Evolutionary conservation across 2,329 filamentous ascomycete genomes (phyloP), one percentile per base, ranked within the genome.

Genomic region (Phyllosticta capitalensis): DNA sequence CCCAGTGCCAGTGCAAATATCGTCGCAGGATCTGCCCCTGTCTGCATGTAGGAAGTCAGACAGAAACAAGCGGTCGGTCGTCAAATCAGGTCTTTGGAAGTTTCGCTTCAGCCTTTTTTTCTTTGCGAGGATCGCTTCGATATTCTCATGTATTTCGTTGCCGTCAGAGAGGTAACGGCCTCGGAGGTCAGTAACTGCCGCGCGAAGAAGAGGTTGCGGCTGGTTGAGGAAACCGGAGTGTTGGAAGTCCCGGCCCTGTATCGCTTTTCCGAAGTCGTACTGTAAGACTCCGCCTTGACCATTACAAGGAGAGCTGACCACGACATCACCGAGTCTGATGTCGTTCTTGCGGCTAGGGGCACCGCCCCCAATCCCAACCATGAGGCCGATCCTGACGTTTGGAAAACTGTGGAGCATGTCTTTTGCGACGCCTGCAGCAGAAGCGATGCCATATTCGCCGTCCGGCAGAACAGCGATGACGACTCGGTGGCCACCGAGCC

Each of bases 241-340:
- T 51, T 61, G 28, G 49, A 68, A 68, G 1, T 24, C 45, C 5
- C 62, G 60, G 38, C 54, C 61, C 60, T 67, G 63, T 22, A 65
- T 61, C 0, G 63, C 62, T 56, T 69, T 69, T 9, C 68, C 69
- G 57, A 64, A 69, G 26, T 68, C 65, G 56, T 72, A 73, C 21
- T 73, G 71, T 7, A 72, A 50, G 1, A 73, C 65, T 0, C 67
- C 67, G 2, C 64, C 63, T 0, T 64, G 54, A 0, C 58, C 60
- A 48, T 62, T 52, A 5, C 62, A 52, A 10, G 66, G 62, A 19
- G 56, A 12, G 38, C 67, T 67, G 7, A 75, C 68, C 0, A 71
- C 69, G 19, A 73, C 55, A 48, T 73, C 70, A 0, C 71, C 70
- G 1, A 73, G 65, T 2, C 73, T 68, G 0, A 77, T 68, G n/a